Percentiles rank a stretch among this genome's conserved stretches.
Conservation (phyloP, 140 eudicot genomes). For the Senecio squalidus region DNA sequence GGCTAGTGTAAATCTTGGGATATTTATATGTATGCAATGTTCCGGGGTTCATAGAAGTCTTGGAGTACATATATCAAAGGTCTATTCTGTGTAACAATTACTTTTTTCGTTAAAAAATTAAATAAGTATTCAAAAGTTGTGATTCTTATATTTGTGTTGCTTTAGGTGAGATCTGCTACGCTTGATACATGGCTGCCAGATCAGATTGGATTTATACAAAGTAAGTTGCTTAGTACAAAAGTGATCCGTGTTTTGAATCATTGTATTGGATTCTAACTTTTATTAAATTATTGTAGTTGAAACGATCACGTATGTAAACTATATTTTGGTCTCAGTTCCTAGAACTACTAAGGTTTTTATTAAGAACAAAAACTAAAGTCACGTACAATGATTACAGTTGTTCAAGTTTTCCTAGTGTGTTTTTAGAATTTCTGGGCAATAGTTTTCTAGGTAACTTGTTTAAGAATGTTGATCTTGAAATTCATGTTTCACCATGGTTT, state of each 20-base stretch:
- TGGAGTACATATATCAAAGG: slow-evolving; percentile 96
- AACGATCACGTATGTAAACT: too few species aligned
- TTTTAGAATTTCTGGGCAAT: neutral
- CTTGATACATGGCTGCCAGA: slow-evolving; percentile 93
- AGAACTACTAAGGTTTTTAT: neutral
- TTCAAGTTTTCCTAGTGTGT: neutral
- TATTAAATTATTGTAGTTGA: neutral
- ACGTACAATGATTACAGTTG: neutral
- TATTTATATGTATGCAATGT: slow-evolving; percentile 81
- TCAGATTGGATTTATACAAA: slow-evolving; percentile 56
- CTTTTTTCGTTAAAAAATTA: neutral
- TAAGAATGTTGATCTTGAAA: too few species aligned
- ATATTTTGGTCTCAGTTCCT: too few species aligned
- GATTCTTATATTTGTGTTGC: slow-evolving; percentile 6
- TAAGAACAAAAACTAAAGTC: neutral
- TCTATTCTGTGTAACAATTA: slow-evolving; percentile 3
- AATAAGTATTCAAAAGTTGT: slow-evolving; percentile 4
- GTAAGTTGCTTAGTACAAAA: slow-evolving; percentile 29
- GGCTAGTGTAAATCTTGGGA: slow-evolving; percentile 77
- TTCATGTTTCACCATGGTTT: slow-evolving; percentile 6
- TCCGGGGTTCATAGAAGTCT: slow-evolving; percentile 94
- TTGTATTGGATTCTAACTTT: neutral
- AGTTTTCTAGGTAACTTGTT: too few species aligned
- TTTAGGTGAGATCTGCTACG: slow-evolving; percentile 76
- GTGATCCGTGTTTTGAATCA: neutral